phyloP scores from a whole-genome alignment of 768 basidiomycete genomes.

The Clathrus columnatus region DNA sequence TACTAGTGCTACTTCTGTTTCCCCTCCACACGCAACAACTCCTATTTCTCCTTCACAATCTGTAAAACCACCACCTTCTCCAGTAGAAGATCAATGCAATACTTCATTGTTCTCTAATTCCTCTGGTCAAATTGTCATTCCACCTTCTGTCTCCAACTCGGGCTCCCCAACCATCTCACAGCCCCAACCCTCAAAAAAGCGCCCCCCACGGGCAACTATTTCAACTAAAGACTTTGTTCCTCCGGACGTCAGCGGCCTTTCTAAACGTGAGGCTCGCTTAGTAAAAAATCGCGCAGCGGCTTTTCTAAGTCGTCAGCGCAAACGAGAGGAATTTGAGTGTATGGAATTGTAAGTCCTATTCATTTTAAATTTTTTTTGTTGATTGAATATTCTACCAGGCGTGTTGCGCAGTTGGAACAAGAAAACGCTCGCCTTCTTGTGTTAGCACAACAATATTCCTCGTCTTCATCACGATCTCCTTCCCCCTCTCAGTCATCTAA shows the following conservation, averaged over 20 bases:
- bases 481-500: constrained; percentile 8
- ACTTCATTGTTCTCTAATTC: not conserved
- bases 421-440: constrained; percentile 69
- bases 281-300: constrained; percentile 91
- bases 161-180: constrained; percentile 9
- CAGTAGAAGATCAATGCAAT: not conserved
- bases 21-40: not conserved
- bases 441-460: constrained; percentile 40
- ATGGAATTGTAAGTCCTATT: constrained; percentile 76
- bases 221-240: constrained; percentile 78
- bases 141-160: constrained; percentile 8
- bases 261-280: constrained; percentile 83
- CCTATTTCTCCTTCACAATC: not conserved
- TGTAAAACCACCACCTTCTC: constrained; percentile 1
- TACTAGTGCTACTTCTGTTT: not conserved
- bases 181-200: constrained; percentile 29
- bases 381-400: constrained; percentile 34
- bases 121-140: not conserved
- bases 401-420: constrained; percentile 74
- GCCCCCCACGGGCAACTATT: constrained; percentile 32
- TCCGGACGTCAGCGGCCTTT: constrained; percentile 79
- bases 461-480: constrained; percentile 22
- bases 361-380: constrained; percentile 12
- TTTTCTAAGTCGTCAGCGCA: constrained; percentile 84
- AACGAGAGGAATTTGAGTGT: constrained; percentile 84